Evolutionary conservation across 163 green algal species (phyloP).

Genomic region (Scenedesmus sp.): DNA sequence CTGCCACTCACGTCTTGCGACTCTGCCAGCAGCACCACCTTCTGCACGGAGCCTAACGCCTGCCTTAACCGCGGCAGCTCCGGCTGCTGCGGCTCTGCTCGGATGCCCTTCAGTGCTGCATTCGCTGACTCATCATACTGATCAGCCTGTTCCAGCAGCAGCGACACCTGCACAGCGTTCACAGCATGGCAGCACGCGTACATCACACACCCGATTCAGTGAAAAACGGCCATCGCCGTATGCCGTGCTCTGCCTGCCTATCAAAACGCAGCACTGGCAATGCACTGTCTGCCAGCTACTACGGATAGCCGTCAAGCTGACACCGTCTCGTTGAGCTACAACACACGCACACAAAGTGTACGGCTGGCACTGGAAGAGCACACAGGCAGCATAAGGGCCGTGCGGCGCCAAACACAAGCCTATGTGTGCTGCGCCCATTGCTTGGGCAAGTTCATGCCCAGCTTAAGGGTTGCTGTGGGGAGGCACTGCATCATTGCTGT

Average conservation of each 20-base stretch:
- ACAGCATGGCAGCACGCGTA: not conserved
- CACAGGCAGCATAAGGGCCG: not conserved
- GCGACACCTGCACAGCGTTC: constrained; percentile 24
- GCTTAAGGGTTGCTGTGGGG: too few relatives aligned
- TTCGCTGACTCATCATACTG: constrained; percentile 42
- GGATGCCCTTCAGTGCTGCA: constrained; percentile 50
- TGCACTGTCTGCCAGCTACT: not conserved
- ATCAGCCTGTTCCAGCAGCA: constrained; percentile 48
- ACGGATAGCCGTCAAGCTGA: too few relatives aligned
- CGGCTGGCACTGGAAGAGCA: not conserved
- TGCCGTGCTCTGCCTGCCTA: not conserved
- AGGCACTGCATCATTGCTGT: too few relatives aligned
- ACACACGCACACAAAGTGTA: too few relatives aligned
- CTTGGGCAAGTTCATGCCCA: too few relatives aligned
- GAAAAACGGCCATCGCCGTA: not conserved
- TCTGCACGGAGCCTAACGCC: not conserved
- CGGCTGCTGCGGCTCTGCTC: constrained; percentile 46
- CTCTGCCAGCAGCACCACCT: constrained; percentile 45
- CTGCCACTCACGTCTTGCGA: constrained; percentile 21
- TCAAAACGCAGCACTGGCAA: not conserved
- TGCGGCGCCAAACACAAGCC: too few relatives aligned
- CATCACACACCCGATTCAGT: not conserved
- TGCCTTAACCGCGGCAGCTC: constrained; percentile 30
- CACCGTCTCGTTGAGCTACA: too few relatives aligned
- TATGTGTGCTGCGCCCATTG: too few relatives aligned